Evolutionary conservation across 1,284 basidiomycete genomes (phyloP).

Genomic region (Paramarasmius palmivorus): DNA sequence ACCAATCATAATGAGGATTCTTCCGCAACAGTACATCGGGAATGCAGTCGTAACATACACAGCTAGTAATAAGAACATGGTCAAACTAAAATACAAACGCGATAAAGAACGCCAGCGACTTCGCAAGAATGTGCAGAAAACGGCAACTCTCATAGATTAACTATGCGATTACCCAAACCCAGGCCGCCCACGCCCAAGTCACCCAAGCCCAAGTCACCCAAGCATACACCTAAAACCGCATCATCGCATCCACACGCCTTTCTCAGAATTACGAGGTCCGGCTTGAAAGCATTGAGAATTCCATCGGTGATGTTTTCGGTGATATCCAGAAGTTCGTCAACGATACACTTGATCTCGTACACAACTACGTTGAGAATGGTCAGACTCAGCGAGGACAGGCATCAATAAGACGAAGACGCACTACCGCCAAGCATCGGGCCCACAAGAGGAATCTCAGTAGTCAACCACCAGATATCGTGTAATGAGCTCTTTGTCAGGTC

Average conservation of each 20-base stretch:
- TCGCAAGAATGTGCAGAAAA: background rate
- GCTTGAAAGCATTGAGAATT: slow-evolving; percentile 33
- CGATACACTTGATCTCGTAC: slow-evolving; percentile 49
- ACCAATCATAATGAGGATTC: too few relatives aligned
- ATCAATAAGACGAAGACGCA: slow-evolving; percentile 28
- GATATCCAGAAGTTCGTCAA: slow-evolving; percentile 45
- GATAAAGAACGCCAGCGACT: too few relatives aligned
- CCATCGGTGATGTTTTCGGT: slow-evolving; percentile 52
- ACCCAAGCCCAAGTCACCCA: too few relatives aligned
- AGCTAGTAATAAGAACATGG: too few relatives aligned
- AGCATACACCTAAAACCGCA: background rate
- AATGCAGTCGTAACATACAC: too few relatives aligned
- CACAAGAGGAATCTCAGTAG: slow-evolving; percentile 41
- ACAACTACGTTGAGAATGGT: slow-evolving; percentile 35
- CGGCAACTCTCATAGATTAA: too few relatives aligned
- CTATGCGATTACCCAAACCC: too few relatives aligned
- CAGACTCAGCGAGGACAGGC: slow-evolving; percentile 8
- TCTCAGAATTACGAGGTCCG: background rate
- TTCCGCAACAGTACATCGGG: too few relatives aligned
- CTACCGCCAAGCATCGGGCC: slow-evolving; percentile 55
- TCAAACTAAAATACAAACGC: too few relatives aligned
- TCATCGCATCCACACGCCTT: background rate
- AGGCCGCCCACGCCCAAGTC: too few relatives aligned
- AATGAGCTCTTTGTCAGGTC: slow-evolving; percentile 50
- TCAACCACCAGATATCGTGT: slow-evolving; percentile 26